Base-by-base conservation (phyloP, 2,329 filamentous ascomycete genomes). In the Claviceps lovelessii region DNA sequence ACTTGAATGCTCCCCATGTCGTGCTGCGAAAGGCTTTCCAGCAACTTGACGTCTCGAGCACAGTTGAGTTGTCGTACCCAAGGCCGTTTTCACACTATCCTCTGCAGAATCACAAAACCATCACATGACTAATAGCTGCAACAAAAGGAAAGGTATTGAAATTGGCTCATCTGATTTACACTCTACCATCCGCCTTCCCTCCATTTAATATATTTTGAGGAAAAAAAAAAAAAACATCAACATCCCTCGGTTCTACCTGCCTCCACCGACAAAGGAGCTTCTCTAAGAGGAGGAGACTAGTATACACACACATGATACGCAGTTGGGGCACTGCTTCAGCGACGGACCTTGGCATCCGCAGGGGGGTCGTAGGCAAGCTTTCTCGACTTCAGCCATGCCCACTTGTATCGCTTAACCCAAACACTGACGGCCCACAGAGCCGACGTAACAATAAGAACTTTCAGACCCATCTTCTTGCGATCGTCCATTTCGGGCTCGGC, bases 381-480 rank as follows among this genome's bases (percentile, higher is more conserved):
- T 69, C 93, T 85, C 65, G 90, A 86, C 86, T 98, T 98, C 72
- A 98, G 76, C 67, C 87, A 84, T 58, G 90, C 80, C 93, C 93
- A 98, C 84, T 97, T 98, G 85, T 98, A 98, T 77, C 90, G 85
- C 87, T 98, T 98, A 62, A 97, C 86, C 90, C 90, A 98, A 65
- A 98, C 83, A 72, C 87, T 94, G 66, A 97, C 67, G 55, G 88
- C 89, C 69, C 89, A 86, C 60, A 98, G 78, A 58, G 85, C 81
- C 58, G 85, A 79, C 54, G 84, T 83, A 62, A 95, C 81, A 62
- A 86, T 83, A 64, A 98, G 72, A 54, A 95, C 88, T 84, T 98
- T 97, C 81, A 95, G 84, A 67, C 93, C 93, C 93, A 97, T 98
- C 79, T 90, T 93, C 87, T 98, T 98, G 70, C 93, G 87, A 70